Conservation (phyloP, 2,329 filamentous ascomycete species). For the Magnaporthiopsis rhizophila region DNA sequence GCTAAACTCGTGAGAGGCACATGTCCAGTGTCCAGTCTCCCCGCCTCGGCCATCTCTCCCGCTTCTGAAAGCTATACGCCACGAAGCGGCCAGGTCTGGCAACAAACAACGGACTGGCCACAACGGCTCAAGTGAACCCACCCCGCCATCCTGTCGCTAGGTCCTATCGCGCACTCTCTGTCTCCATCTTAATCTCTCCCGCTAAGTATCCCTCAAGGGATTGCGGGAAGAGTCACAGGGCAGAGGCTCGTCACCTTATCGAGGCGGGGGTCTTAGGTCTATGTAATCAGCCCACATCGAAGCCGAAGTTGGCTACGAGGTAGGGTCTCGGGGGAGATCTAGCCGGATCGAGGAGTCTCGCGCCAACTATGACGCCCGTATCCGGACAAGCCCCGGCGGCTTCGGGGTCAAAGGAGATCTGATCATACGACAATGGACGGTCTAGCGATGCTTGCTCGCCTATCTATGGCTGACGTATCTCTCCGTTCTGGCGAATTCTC, state of each 20-base stretch:
- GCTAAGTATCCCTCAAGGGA: not conserved
- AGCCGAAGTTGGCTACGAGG: not conserved
- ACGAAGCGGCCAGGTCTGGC: not conserved
- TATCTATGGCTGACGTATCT: not conserved
- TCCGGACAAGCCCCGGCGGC: not conserved
- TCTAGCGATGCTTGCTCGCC: not conserved
- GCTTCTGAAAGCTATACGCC: not conserved
- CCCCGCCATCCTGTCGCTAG: not conserved
- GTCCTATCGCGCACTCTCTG: not conserved
- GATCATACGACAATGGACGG: not conserved
- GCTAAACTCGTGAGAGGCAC: conserved; percentile 49
- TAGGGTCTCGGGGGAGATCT: not conserved
- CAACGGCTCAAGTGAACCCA: not conserved
- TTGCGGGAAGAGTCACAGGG: not conserved
- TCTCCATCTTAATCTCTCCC: not conserved
- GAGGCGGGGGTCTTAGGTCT: not conserved
- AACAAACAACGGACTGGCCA: not conserved
- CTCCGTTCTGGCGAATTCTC: not conserved
- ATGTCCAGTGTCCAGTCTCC: not conserved
- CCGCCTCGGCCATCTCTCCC: too few species aligned
- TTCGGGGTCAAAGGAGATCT: not conserved
- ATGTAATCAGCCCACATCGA: not conserved
- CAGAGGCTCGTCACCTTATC: not conserved
- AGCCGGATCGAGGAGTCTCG: not conserved
- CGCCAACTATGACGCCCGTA: not conserved